Base-by-base conservation (phyloP, 2,329 filamentous ascomycete genomes). In the Parascedosporium putredinis region DNA sequence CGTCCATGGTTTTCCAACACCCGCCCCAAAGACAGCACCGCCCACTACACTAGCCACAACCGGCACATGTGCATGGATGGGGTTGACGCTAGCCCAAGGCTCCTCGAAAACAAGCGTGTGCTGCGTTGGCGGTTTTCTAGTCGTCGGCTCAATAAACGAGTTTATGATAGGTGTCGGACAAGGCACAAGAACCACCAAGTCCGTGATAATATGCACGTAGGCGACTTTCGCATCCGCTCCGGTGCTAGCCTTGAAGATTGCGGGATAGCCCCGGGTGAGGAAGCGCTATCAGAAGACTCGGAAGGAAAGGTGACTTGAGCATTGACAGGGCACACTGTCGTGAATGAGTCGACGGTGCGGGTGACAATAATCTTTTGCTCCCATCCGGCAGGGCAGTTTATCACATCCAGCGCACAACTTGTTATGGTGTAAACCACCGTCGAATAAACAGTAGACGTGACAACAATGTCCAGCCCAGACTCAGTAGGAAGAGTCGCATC, bases 301-400 rank as follows among this genome's bases (percentile, higher is more conserved):
- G 51, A 34, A 7, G 52, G 52, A 38, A 52, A 54, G 25, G 27
- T 38, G 36, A 53, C 43, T 18, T 46, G 31, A 20, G 42, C 25
- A 8, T 23, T 23, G 14, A 33, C 18, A 9, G 40, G 47, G 6
- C 43, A 45, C 7, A 48, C 51, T 36, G 49, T 50, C 10, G 50
- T 47, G 29, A 45, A 33, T 14, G 29, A 8, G 27, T 18, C 22
- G 27, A 45, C 10, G 29, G 45, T 45, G 34, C 34, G 36, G 20
- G 62, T 58, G 31, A 68, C 51, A 25, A 60, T 63, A 22, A 62
- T 57, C 31, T 59, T 58, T 27, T 64, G 62, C 49, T 58, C 58
- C 62, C 63, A 64, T 16, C 59, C 57, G 34, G 63, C 60, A 22
- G 67, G 67, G 59, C 67, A 70, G 63, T 70, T 68, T 52, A 64